phyloP scores from a whole-genome alignment of 2,329 filamentous ascomycete genomes.

The Hortaea sp. region DNA sequence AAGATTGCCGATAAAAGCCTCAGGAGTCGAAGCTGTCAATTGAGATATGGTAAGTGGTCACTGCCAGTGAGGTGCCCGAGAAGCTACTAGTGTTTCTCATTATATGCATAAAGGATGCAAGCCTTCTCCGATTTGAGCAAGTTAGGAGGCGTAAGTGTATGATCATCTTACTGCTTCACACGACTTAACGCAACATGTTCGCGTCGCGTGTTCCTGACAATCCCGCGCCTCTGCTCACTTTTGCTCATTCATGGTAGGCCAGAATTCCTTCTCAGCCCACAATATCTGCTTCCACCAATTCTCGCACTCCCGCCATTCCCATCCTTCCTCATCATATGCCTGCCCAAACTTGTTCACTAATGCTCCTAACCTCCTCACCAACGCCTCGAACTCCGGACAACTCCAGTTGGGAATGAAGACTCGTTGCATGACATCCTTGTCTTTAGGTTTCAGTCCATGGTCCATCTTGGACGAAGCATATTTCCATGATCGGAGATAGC shows the following conservation, averaged over 20 bases:
- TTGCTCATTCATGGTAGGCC: conserved; percentile 23
- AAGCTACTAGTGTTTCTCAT: too few species aligned
- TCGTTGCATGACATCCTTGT: conserved; percentile 38
- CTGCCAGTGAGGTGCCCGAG: too few species aligned
- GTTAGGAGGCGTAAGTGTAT: too few species aligned
- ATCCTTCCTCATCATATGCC: conserved; percentile 29
- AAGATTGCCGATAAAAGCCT: too few species aligned
- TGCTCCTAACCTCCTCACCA: conserved; percentile 35
- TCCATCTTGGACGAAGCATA: conserved; percentile 30
- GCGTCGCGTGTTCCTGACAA: too few species aligned
- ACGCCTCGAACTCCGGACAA: conserved; percentile 37
- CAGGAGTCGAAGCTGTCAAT: too few species aligned
- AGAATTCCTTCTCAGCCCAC: conserved; percentile 39
- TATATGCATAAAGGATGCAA: too few species aligned
- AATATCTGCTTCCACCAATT: conserved; percentile 38
- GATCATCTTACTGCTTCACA: too few species aligned
- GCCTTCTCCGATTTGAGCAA: too few species aligned
- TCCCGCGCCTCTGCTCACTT: not conserved
- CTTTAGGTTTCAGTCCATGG: conserved; percentile 11
- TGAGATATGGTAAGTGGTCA: too few species aligned
- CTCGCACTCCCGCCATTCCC: conserved; percentile 40
- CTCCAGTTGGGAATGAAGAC: conserved; percentile 43
- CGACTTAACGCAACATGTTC: too few species aligned
- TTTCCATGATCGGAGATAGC: conserved; percentile 39
- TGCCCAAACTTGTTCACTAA: conserved; percentile 38